Conservation (phyloP, 1,284 basidiomycete genomes). For the Laetiporus sulphureus region DNA sequence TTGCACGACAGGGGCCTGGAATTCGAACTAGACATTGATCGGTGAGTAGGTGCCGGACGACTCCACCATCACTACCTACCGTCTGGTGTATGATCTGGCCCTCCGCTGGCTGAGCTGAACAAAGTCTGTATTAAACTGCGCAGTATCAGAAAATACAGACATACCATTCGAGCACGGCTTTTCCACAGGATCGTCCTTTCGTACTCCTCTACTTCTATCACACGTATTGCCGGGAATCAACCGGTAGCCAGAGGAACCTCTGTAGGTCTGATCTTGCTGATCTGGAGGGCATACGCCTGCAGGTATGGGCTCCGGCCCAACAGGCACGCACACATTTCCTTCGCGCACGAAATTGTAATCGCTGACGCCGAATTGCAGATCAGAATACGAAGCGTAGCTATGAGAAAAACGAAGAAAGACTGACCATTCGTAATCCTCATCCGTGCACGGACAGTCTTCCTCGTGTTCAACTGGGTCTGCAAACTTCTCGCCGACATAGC, state of each 20-base stretch:
- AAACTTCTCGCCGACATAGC: conserved; percentile 92
- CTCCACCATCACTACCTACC: conserved; percentile 32
- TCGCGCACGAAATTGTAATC: conserved; percentile 86
- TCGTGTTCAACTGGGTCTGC: conserved; percentile 78
- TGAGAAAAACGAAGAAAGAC: no score
- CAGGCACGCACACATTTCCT: conserved; percentile 68
- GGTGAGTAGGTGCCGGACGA: neutral
- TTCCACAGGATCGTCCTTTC: conserved; percentile 64
- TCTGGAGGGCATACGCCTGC: conserved; percentile 60
- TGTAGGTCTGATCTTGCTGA: conserved; percentile 58
- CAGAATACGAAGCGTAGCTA: neutral
- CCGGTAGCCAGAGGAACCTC: conserved; percentile 88
- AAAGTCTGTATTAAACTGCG: neutral
- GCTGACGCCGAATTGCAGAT: conserved; percentile 31
- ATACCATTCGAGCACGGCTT: conserved; percentile 75
- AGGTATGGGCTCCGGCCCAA: conserved; percentile 83
- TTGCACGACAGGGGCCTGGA: conserved; percentile 65
- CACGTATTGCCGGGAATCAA: conserved; percentile 94
- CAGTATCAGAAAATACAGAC: conserved; percentile 1
- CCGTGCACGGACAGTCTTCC: conserved; percentile 79
- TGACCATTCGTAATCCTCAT: conserved; percentile 92
- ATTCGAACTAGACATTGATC: conserved; percentile 69
- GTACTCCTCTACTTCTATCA: conserved; percentile 41
- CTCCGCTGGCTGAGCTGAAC: conserved; percentile 62
- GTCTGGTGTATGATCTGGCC: conserved; percentile 68